Conservation (phyloP, 176 grass and related monocot species). For the Aegilops longissima region DNA sequence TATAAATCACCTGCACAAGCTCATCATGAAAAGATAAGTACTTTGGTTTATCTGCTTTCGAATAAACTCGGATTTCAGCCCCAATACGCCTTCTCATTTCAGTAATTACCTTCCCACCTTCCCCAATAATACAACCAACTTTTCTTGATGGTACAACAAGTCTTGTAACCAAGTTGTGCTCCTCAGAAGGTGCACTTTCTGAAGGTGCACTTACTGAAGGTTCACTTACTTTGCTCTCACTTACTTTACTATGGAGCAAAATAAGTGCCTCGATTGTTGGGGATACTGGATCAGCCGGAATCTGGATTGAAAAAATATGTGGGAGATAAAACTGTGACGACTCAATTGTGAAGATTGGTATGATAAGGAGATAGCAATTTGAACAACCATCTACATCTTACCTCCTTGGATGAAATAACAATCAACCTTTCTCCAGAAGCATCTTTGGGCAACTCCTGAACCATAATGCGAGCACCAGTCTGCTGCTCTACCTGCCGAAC, state of each 20-base stretch:
- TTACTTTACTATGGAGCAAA: slow-evolving; percentile 77
- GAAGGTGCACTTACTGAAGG: too few species aligned
- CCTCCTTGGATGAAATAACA: slow-evolving; percentile 87
- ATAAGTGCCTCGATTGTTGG: slow-evolving; percentile 90
- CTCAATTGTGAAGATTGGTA: neutral
- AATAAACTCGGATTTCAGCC: slow-evolving; percentile 91
- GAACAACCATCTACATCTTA: slow-evolving; percentile 43
- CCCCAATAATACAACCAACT: slow-evolving; percentile 94
- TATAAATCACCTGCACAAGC: slow-evolving; percentile 85
- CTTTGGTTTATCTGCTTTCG: slow-evolving; percentile 84
- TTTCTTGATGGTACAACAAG: slow-evolving; percentile 92
- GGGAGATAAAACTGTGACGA: slow-evolving; percentile 26
- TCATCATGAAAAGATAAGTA: slow-evolving; percentile 85
- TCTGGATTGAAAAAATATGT: slow-evolving; percentile 45
- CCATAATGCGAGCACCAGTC: slow-evolving; percentile 79
- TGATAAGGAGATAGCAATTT: slow-evolving; percentile 7
- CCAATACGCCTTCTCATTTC: slow-evolving; percentile 92
- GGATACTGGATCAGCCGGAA: slow-evolving; percentile 66
- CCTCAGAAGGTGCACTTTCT: slow-evolving; percentile 46
- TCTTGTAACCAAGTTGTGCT: slow-evolving; percentile 62
- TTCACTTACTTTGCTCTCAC: neutral
- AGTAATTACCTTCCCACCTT: slow-evolving; percentile 88
- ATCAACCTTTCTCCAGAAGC: slow-evolving; percentile 76
- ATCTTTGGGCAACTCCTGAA: slow-evolving; percentile 72
- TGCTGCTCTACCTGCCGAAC: slow-evolving; percentile 82